Conservation (phyloP, 2,329 filamentous ascomycete species). For the Thermochaetoides dissita region DNA sequence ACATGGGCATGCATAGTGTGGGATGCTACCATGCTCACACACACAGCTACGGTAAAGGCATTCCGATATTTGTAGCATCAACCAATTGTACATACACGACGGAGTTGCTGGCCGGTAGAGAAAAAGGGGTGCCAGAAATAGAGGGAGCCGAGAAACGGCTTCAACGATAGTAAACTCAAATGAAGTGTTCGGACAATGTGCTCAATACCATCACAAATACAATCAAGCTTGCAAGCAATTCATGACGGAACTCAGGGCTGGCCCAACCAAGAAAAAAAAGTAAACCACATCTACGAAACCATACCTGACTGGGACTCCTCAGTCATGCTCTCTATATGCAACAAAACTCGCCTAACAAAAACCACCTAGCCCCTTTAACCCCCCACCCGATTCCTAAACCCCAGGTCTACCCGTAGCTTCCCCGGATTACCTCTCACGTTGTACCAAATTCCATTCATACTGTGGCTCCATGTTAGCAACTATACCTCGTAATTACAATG, state of each 20-base stretch:
- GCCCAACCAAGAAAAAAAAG: too few species aligned
- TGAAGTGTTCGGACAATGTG: too few species aligned
- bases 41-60: background rate
- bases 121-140: background rate
- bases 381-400: background rate
- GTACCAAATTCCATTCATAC: conserved; percentile 48
- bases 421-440: background rate
- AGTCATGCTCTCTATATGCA: too few species aligned
- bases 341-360: too few species aligned
- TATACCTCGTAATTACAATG: background rate
- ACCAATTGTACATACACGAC: conserved; percentile 10
- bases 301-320: too few species aligned
- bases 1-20: background rate
- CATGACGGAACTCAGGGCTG: too few species aligned
- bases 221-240: too few species aligned
- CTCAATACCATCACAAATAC: too few species aligned
- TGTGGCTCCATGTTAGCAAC: conserved; percentile 18
- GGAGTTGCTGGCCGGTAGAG: conserved; percentile 6
- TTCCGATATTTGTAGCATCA: background rate
- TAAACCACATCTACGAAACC: too few species aligned
- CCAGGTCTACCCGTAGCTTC: too few species aligned
- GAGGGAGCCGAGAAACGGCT: background rate
- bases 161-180: too few species aligned
- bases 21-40: background rate
- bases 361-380: background rate